Base-by-base conservation (phyloP, 371 early-diverging fungal species). In the Mortierella sp. region DNA sequence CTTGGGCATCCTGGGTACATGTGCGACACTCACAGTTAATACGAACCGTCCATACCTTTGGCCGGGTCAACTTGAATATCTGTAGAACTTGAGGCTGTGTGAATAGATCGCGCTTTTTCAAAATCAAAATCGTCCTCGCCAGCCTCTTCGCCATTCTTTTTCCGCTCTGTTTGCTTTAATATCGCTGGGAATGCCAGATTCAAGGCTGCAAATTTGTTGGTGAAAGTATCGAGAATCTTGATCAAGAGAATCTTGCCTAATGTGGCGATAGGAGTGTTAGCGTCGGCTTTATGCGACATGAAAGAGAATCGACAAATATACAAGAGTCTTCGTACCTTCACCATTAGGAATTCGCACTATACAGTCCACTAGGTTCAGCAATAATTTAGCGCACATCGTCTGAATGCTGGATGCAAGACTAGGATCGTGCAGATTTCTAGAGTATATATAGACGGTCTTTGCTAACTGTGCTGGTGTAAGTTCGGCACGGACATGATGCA, bases 351-450 rank as follows among this genome's bases (percentile, higher is more conserved):
- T 92, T 69, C 87, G 90, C 63, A 91, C 90, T 69, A 96, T 93
- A 75, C 94, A 92, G 60, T 98, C 98, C 26, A 96, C 93, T 49
- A 98, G 81, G 76, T 96, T 96, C 45, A 97, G 84, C n/a, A 99
- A 85, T 35, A 99, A 83, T 75, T 97, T 98, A 59, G 94, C 94
- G 71, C 98, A 97, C 95, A 98, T 96, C 1, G 96, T 97, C 78
- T 98, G 98, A 62, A 98, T 96, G 69, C 93, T 94, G 6, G 95
- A 91, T 35, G 96, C 92, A 54, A 98, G 87, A 20, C 91, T 89
- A 10, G 90, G 89, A 77, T 99, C 99, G 73, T 97, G 97, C 54
- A 98, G 84, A 76, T 96, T 95, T 26, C 92, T 88, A 2, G 96
- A 92, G 84, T 98, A 98, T 28, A 97, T 94, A 66, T 94, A 91